Conservation (phyloP, 305 asterid species). For the Fraxinus nigra region DNA sequence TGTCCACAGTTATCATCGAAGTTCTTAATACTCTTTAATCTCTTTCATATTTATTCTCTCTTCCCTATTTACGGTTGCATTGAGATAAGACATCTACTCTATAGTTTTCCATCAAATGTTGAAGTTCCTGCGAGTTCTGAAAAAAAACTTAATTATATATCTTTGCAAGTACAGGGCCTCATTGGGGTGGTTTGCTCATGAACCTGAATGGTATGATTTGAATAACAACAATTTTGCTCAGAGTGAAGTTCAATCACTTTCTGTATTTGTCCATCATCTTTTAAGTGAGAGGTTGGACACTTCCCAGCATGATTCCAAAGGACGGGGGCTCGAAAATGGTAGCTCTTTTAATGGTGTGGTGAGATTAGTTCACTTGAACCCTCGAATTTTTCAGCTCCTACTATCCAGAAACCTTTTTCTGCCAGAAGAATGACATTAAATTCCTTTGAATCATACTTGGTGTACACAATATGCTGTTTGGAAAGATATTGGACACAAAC, state of each 20-base stretch:
- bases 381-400: conserved; percentile 17
- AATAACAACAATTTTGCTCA: conserved; percentile 79
- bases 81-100: background rate
- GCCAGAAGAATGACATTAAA: background rate
- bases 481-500: no score
- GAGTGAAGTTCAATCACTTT: conserved; percentile 91
- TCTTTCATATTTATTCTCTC: background rate
- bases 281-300: conserved; percentile 54
- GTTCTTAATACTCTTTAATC: background rate
- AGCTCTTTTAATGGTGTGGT: conserved; percentile 61
- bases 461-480: no score
- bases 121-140: background rate
- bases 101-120: background rate
- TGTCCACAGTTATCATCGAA: background rate
- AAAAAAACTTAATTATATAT: background rate
- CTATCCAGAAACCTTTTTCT: conserved; percentile 9
- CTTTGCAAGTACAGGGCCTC: conserved; percentile 61
- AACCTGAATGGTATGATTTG: conserved; percentile 89
- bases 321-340: conserved; percentile 55
- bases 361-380: conserved; percentile 37
- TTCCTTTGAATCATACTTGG: background rate
- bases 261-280: conserved; percentile 79
- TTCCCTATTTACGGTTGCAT: background rate
- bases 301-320: conserved; percentile 59
- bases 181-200: conserved; percentile 94